Evolutionary conservation across 768 basidiomycete species (phyloP), one percentile per base, ranked within the genome.

Genomic region (Dictyophora rubrovolvata): DNA sequence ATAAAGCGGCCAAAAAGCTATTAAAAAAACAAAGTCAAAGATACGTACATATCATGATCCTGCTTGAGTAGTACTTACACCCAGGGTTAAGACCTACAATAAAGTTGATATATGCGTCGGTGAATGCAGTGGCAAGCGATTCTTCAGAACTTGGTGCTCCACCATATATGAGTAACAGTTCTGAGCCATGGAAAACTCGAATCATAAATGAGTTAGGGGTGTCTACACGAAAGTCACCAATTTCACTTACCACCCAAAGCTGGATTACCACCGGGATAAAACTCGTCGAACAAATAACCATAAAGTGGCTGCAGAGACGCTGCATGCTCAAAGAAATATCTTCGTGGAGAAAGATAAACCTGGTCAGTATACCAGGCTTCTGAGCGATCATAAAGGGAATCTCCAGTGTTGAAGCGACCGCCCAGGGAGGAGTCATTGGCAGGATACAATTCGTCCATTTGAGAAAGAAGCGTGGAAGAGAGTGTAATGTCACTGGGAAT

Each of bases 321-420:
- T 1, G 75, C 81, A 46, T 76, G 70, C 21, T 77, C 69, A 59
- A 80, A 77, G 55, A 83, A 78, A 52, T 77, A 68, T 37, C 82
- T 70, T 35, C 81, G 65, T 0, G 79, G 73, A 0, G 76, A 72
- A 34, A 83, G 69, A 66, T 74, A 85, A 78, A 82, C 82, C 54
- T 74, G 69, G 60, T 79, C 80, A 1, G 79, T 79, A 62, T 83
- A 85, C 78, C 79, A 84, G 0, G 81, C 72, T 48, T 68, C 77
- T 0, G 73, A 77, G 46, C 82, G 68, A 62, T 84, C 82, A 56
- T 79, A 84, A 6, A 84, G 69, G 7, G 77, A 77, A 64, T 84
- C 80, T 0, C 83, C 81, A 0, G 80, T 84, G 57, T 79, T 77
- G 70, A 81, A 83, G 0, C 76, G 74, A 0, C 75, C 77, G 3